Conservation (phyloP, 2,329 filamentous ascomycete genomes). For the Alternaria atra region DNA sequence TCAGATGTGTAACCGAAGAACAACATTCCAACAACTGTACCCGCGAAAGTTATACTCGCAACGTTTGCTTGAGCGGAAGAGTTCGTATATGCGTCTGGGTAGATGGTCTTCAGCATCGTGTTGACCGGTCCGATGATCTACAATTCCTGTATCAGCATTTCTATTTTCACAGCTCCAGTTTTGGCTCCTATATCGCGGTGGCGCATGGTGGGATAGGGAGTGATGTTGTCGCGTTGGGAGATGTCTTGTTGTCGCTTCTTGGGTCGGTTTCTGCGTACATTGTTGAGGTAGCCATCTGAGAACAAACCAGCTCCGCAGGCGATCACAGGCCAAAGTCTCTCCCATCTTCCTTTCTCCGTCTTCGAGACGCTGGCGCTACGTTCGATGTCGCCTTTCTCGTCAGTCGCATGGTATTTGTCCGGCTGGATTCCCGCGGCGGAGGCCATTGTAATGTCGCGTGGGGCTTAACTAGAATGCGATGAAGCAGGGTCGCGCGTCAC, state of each 20-base stretch:
- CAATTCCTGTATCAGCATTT: not conserved
- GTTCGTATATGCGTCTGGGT: constrained; percentile 72
- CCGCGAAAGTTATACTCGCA: constrained; percentile 83
- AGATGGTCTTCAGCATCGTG: constrained; percentile 75
- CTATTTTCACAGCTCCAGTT: not conserved
- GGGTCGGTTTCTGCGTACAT: constrained; percentile 59
- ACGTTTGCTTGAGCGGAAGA: constrained; percentile 79
- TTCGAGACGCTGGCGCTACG: constrained; percentile 39
- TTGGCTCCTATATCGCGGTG: not conserved
- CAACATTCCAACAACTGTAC: constrained; percentile 83
- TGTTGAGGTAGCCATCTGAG: constrained; percentile 91
- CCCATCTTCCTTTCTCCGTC: constrained; percentile 48
- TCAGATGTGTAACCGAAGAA: constrained; percentile 84
- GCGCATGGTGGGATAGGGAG: constrained; percentile 3
- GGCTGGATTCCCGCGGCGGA: constrained; percentile 14
- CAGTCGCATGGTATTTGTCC: constrained; percentile 1
- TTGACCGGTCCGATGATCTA: constrained; percentile 88
- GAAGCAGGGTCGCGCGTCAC: not conserved
- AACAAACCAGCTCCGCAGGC: constrained; percentile 91
- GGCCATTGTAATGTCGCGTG: constrained; percentile 21
- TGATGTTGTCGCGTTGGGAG: constrained; percentile 13
- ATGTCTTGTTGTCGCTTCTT: constrained; percentile 13
- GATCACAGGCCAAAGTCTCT: constrained; percentile 75
- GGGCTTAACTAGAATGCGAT: not conserved
- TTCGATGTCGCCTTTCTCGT: constrained; percentile 21